Evolutionary conservation across 2,329 filamentous ascomycete species (phyloP).

Genomic region (Epicoccum sorghinum): DNA sequence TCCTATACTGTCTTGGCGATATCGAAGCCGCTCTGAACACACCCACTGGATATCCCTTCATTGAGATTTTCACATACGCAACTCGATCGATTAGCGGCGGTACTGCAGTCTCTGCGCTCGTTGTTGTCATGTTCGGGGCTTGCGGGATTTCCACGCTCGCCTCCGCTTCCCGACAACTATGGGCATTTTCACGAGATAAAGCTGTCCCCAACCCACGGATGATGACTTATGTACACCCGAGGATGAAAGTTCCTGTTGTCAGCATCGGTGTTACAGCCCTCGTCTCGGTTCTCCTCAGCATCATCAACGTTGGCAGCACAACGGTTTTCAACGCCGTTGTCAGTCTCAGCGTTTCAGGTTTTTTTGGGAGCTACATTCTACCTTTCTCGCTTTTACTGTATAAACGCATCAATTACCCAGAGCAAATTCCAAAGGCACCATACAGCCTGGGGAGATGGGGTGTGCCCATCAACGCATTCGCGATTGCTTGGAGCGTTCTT

Average conservation of each 20-base stretch:
- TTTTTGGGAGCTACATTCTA: constrained; percentile 28
- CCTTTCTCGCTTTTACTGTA: constrained; percentile 21
- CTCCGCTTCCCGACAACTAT: constrained; percentile 41
- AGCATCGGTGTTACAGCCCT: constrained; percentile 18
- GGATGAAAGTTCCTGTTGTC: constrained; percentile 25
- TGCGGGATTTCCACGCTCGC: constrained; percentile 39
- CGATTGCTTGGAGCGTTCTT: constrained; percentile 21
- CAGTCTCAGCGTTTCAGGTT: constrained; percentile 23
- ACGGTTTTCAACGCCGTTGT: constrained; percentile 30
- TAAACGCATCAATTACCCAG: constrained; percentile 15
- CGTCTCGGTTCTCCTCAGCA: constrained; percentile 16
- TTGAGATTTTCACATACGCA: constrained; percentile 51
- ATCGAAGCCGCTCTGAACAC: constrained; percentile 29
- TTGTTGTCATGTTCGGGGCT: constrained; percentile 33
- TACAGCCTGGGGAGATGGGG: constrained; percentile 24
- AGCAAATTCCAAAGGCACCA: constrained; percentile 2
- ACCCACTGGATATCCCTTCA: constrained; percentile 50
- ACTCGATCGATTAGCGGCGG: constrained; percentile 39
- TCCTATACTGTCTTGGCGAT: constrained; percentile 41
- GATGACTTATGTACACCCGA: constrained; percentile 19
- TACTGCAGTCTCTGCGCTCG: constrained; percentile 48
- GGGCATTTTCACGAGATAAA: constrained; percentile 49
- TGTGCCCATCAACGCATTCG: constrained; percentile 18
- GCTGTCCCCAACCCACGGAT: constrained; percentile 31
- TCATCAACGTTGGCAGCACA: constrained; percentile 26